A percentile compares a stretch with the other conserved stretches of the same genome.
Conservation (phyloP, 768 basidiomycete genomes). For the Calocybe gangraenosa region DNA sequence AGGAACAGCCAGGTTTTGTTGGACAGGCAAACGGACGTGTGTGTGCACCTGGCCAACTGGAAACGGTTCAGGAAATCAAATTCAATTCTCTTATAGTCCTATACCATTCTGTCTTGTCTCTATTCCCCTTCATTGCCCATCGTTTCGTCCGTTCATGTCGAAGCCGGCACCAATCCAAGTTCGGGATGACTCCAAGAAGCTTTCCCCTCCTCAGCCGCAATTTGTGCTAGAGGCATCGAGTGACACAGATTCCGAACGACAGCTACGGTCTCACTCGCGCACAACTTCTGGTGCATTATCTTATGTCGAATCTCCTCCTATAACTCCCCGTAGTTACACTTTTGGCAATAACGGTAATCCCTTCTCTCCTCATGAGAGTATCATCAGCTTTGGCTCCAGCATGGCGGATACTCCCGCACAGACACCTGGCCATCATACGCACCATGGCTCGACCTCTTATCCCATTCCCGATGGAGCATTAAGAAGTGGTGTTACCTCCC, state of each 20-base stretch:
- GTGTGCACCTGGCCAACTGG: conserved; percentile 19
- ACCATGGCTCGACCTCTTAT: conserved; percentile 18
- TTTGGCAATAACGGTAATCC: conserved; percentile 36
- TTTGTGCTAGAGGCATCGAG: conserved; percentile 24
- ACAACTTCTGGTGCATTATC: conserved; percentile 28
- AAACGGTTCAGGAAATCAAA: conserved; percentile 19
- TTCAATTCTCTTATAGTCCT: conserved; percentile 27
- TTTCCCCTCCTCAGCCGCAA: conserved; percentile 28
- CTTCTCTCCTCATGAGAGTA: conserved; percentile 49
- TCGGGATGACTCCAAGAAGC: conserved; percentile 23
- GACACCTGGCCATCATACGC: conserved; percentile 19
- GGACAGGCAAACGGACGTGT: conserved; percentile 23
- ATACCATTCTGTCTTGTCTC: background rate
- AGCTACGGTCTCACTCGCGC: conserved; percentile 27
- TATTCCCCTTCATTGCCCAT: conserved; percentile 2
- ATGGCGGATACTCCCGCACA: conserved; percentile 25
- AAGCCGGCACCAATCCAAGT: conserved; percentile 17
- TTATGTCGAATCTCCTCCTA: conserved; percentile 32
- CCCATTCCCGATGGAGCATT: conserved; percentile 32
- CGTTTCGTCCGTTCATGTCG: conserved; percentile 12
- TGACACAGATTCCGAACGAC: conserved; percentile 26
- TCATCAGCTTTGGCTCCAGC: conserved; percentile 37
- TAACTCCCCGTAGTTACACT: conserved; percentile 36
- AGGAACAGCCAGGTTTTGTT: conserved; percentile 26
- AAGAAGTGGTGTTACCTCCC: conserved; percentile 32